Base-by-base conservation (phyloP, 164 flowering plant genomes). In the Paratinospora sagittata region DNA sequence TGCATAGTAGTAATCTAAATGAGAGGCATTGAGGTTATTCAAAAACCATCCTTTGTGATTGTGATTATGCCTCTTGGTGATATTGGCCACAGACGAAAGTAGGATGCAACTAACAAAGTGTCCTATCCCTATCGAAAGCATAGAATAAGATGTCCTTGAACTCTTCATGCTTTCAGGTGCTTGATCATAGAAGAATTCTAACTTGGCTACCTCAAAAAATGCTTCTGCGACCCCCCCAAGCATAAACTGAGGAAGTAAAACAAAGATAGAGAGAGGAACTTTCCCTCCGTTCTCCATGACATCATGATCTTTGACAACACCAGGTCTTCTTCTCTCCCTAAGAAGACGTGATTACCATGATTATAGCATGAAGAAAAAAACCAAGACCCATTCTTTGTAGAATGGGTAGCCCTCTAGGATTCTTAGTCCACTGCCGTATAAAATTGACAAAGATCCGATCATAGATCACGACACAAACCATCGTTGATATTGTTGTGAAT, bases 91-190 rank as follows among this genome's bases (percentile, higher is more conserved):
- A 9, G 77, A 70, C 4, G 75, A 34, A 0, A 82, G 77, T 13
- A 82, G 47, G 62, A 80, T 74, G 63, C 83, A 80, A 60, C 85
- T 82, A 30, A 82, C n/a, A 11, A 67, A 67, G n/a, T 17, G 23
- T 1, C 71, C 63, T 2, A 69, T 60, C 27, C 72, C 72, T 9
- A 69, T 23, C n/a, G 47, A 14, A 21, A 27, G 21, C 47, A 36
- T 57, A 21, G 26, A 23, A 36, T 69, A 69, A 33, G 72, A n/a
- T n/a, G 72, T 69, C n/a, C 72, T 65, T 21, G 58, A 63, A 21
- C 72, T 69, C 27, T 69, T 69, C 72, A 69, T 69, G 72, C 72
- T 58, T 58, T 69, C 72, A 6, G 72, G 72, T 21, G 72, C 65
- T 69, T 69, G 72, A 30, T 69, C 72, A 17, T 69, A 69, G 39